Evolutionary conservation across 192 early-diverging fungal species (phyloP).

Genomic region (Backusella mclennaniae): DNA sequence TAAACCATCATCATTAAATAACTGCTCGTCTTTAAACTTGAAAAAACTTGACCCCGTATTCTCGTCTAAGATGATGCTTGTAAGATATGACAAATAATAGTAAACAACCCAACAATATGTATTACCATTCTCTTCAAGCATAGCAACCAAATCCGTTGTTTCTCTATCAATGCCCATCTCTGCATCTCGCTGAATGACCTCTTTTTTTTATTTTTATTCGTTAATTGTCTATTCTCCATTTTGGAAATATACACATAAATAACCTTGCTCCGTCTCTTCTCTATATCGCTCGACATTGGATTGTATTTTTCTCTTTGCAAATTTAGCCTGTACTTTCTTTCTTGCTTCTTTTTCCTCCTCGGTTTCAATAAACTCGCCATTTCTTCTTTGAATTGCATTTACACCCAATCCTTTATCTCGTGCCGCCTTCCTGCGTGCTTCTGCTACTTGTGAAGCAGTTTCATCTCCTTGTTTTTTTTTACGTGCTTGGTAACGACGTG

Average conservation of each 20-base stretch:
- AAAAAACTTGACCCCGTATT: slow-evolving; percentile 22
- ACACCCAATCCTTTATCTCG: slow-evolving; percentile 20
- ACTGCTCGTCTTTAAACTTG: slow-evolving; percentile 36
- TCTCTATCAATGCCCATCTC: slow-evolving; percentile 38
- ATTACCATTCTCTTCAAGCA: slow-evolving; percentile 29
- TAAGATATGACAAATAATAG: neutral
- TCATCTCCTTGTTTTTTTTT: slow-evolving; percentile 29
- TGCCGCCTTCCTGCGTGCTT: slow-evolving; percentile 11
- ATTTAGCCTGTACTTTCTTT: neutral
- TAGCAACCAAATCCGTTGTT: slow-evolving; percentile 28
- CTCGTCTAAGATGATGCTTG: neutral
- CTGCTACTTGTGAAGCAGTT: slow-evolving; percentile 18
- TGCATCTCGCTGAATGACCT: slow-evolving; percentile 18
- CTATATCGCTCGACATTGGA: slow-evolving; percentile 30
- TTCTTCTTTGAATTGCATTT: slow-evolving; percentile 29
- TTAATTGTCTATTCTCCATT: neutral
- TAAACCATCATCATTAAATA: slow-evolving; percentile 6
- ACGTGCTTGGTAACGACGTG: slow-evolving; percentile 27
- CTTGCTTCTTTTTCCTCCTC: neutral
- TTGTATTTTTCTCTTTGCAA: slow-evolving; percentile 24
- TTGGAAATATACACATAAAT: neutral
- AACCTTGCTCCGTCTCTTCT: slow-evolving; percentile 28
- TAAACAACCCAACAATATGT: neutral
- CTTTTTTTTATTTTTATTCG: slow-evolving; percentile 3
- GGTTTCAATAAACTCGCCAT: slow-evolving; percentile 15